A percentile compares a stretch with the other conserved stretches of the same genome.
These are phyloP conservation scores for Excoecaria cochinchinensis DNA, from an alignment of 345 rosid species.

Conservation along the genomic window DNA sequence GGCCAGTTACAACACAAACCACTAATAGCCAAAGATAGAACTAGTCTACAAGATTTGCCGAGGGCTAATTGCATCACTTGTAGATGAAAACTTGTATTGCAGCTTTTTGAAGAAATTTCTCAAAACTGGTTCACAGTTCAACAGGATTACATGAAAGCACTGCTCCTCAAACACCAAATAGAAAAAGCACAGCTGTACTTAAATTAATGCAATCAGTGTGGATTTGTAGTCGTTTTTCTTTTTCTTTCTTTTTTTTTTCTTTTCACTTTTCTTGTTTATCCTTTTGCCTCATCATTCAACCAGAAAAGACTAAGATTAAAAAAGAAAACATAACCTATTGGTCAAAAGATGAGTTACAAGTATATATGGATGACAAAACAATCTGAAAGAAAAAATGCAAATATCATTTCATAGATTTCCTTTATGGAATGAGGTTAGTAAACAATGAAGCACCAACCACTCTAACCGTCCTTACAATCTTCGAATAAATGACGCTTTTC, in stretches of 20 bases:
- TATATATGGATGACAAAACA: neutral
- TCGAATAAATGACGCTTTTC: constrained; percentile 32
- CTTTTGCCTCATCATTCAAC: neutral
- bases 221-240: neutral
- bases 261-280: neutral
- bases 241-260: neutral
- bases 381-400: constrained; percentile 23
- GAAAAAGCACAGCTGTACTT: neutral
- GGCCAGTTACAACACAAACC: neutral
- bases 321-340: neutral
- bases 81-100: neutral
- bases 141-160: neutral
- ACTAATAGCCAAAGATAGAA: neutral
- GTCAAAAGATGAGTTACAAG: neutral
- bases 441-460: constrained; percentile 40
- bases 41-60: neutral
- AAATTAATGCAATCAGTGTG: too few species aligned
- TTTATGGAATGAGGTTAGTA: constrained; percentile 38
- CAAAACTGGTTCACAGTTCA: neutral
- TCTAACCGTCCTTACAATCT: constrained; percentile 22
- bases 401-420: constrained; percentile 37
- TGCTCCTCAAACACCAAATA: neutral
- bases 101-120: neutral
- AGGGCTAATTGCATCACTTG: neutral
- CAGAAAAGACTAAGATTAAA: neutral